Base-by-base conservation (phyloP, 345 rosid genomes). In the Melaleuca alternifolia region DNA sequence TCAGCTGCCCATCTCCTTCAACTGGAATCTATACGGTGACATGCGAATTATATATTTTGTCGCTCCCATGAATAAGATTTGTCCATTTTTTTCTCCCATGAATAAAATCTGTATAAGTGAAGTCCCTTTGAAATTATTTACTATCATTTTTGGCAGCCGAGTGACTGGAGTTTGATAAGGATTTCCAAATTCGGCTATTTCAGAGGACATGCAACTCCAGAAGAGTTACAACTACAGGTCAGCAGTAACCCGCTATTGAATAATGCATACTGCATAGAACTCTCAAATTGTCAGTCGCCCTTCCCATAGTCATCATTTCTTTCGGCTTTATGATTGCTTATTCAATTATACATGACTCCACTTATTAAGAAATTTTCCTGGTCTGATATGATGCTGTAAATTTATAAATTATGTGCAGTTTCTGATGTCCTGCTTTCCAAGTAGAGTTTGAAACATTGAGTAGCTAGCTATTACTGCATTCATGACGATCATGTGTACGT, bases 81-180 rank as follows among this genome's bases (percentile, higher is more conserved):
- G 41, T 41, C 41, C 41, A 41, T 41, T 41, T 41, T 41, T 41
- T 4, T 2, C 41, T 41, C 41, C 41, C 41, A 41, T 41, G 41
- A 41, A 41, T 41, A 41, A 41, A 41, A 2, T 71, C 37, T 71
- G 46, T 71, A 18, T 21, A 62, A 62, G 77, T 30, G 77, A 62
- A 62, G 44, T 5, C 44, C 23, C 24, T 11, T 16, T 65, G 46
- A 30, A 41, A 2, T 41, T 41, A 2, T 41, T n/a, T n/a, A n/a
- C n/a, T n/a, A n/a, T n/a, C n/a, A 7, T 30, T 33, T 71, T 71
- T 71, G 1, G 83, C 90, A 91, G 95, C 86, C 86, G 48, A 81
- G 41, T 3, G 62, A 24, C 5, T 94, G 96, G 96, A 94, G 95
- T 87, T 88, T 93, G 87, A 50, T 71, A 30, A 93, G 95, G 93